Base-by-base conservation (phyloP, 768 basidiomycete species). In the Galerina marginata region DNA sequence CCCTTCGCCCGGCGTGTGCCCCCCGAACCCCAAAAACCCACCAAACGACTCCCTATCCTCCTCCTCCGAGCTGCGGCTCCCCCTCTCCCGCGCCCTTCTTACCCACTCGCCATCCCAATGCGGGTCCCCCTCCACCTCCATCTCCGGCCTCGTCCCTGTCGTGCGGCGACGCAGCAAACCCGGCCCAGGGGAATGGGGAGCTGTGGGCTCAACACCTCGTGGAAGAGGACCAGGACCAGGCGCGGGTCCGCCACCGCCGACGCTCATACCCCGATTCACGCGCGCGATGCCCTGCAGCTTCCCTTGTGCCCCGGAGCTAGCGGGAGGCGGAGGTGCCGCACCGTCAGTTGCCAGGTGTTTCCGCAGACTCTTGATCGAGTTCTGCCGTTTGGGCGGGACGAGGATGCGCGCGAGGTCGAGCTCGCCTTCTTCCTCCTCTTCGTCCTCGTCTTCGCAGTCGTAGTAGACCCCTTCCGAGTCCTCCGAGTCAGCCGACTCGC, bases 301-400 rank as follows among this genome's bases (percentile, higher is more conserved):
- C 23, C 56, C 57, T 16, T 65, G 63, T 1, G 60, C 63, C 42
- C 57, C 62, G 44, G 62, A 46, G 25, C 58, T 26, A 20, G 60
- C 42, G 6, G 53, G 43, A 29, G 51, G 12, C 26, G 44, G 47
- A 37, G 29, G 2, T 2, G 42, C 63, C 23, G 47, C 52, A 14
- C 33, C 38, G 2, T 63, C 61, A 6, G 42, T 29, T 10, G 61
- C 63, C 16, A 92, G 76, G 65, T 91, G 90, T 61, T 79, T 86
- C 58, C 89, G 79, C 57, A 92, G 74, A 69, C 89, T 91, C 65
- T 79, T 83, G 62, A 92, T 91, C 15, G 90, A 91, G 60, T 86
- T 82, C 68, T 92, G 90, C 26, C 90, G 79, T 69, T 86, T 89
- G 16, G 91, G 81, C 7, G 85, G 88, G 26, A 89, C 84, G 38